Base-by-base conservation (phyloP, 805 yeast genomes). In the Saturnispora silvae region DNA sequence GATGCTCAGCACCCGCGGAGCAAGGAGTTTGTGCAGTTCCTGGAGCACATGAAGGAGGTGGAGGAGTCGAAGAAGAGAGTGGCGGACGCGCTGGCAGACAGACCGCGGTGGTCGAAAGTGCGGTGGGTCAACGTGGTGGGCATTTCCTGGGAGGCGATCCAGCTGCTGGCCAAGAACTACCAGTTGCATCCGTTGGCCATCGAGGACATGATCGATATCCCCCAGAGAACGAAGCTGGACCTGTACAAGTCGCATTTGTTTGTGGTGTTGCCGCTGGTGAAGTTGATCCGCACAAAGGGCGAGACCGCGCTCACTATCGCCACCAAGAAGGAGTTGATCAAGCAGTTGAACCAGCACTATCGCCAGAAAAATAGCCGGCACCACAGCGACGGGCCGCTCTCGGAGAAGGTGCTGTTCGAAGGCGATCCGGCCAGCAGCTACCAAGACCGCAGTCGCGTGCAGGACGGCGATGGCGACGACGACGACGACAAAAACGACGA, bases 151-250 rank as follows among this genome's bases (percentile, higher is more conserved):
- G 78, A 72, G 37, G 75, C 75, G 6, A 65, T 75, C 6, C 59
- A 68, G 7, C 52, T 64, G 1, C 58, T 75, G 28, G 66, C 70
- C 2, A 53, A 61, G 29, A 52, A 56, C 34, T 74, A 63, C 48
- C 51, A 60, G 15, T 52, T 75, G 16, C 81, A 75, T 49, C 63
- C 75, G 18, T 55, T 75, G 32, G 72, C 79, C 0, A 58, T 75
- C 31, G 81, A 75, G 49, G 80, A 75, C 48, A 66, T 75, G 74
- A 67, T 75, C 31, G 80, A 75, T 51, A 63, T 72, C 20, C 79
- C 80, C 4, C 77, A 72, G 40, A 55, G 81, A 20, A 72, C 80
- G 0, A 75, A 75, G 45, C 61, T 65, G 30, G 80, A 75, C 44
- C 54, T 65, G n/a, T 75, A 70, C 42, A 62, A 67, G 3, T 56